These are phyloP conservation scores for Flaveria sonorensis DNA, from an alignment of 129 eudicot species.

Conservation along the genomic window DNA sequence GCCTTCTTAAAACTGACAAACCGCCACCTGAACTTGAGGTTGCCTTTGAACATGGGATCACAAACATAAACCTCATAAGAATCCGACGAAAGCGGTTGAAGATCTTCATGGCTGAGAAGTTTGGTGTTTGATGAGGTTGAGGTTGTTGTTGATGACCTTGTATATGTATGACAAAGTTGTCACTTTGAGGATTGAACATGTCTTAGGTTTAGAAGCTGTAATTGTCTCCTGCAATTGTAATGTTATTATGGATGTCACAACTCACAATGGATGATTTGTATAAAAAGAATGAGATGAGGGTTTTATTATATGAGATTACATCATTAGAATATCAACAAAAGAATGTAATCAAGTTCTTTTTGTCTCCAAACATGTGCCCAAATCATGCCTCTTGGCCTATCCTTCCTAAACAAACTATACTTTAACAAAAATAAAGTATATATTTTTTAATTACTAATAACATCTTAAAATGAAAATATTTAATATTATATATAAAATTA, in stretches of 20 bases:
- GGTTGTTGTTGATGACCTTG: slow-evolving; percentile 22
- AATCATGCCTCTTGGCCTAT: slow-evolving; percentile 52
- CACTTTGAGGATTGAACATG: slow-evolving; percentile 36
- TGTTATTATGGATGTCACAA: slow-evolving; percentile 58
- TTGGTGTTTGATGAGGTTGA: slow-evolving; percentile 23
- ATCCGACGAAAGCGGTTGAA: slow-evolving; percentile 58
- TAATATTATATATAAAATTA: background rate
- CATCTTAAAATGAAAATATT: background rate
- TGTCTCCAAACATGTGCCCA: slow-evolving; percentile 67
- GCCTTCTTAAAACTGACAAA: slow-evolving; percentile 36
- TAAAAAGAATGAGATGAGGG: slow-evolving; percentile 38
- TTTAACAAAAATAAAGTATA: background rate
- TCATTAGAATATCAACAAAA: slow-evolving; percentile 39
- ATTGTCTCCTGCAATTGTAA: slow-evolving; percentile 55
- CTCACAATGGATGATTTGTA: slow-evolving; percentile 25
- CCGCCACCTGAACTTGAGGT: slow-evolving; percentile 19
- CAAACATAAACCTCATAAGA: slow-evolving; percentile 54
- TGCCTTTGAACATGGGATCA: slow-evolving; percentile 36
- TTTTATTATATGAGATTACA: slow-evolving; percentile 36
- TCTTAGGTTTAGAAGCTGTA: slow-evolving; percentile 30
- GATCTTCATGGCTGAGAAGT: slow-evolving; percentile 61
- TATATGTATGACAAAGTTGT: slow-evolving; percentile 44
- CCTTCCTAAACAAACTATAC: slow-evolving; percentile 33
- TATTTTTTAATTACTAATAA: background rate
- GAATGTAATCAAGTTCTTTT: slow-evolving; percentile 43